phyloP scores from a whole-genome alignment of 2,329 filamentous ascomycete genomes.

The Hypoxylon sp. region DNA sequence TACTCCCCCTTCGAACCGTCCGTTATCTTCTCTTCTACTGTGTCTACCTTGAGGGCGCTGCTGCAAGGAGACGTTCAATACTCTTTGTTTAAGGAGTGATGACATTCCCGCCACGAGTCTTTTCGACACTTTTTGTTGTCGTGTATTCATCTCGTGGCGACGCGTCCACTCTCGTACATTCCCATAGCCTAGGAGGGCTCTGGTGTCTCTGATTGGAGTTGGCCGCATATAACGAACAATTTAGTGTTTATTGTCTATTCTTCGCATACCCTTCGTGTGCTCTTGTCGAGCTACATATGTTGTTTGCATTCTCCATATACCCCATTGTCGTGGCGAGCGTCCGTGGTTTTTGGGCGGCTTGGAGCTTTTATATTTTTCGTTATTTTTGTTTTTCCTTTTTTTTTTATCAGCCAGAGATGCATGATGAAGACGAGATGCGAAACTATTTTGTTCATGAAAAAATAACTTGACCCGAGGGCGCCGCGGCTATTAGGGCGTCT shows the following conservation, averaged over 20 bases:
- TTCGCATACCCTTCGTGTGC: constrained; percentile 23
- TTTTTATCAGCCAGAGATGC: constrained; percentile 10
- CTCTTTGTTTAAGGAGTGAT: neutral
- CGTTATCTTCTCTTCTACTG: constrained; percentile 3
- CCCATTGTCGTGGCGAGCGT: constrained; percentile 21
- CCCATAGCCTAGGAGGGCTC: constrained; percentile 23
- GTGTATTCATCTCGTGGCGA: constrained; percentile 6
- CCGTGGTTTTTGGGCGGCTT: constrained; percentile 16
- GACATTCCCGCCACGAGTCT: neutral
- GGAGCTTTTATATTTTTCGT: too few relatives aligned
- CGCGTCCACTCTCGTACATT: constrained; percentile 31
- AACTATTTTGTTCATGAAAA: constrained; percentile 24
- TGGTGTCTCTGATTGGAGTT: constrained; percentile 12
- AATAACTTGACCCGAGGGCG: constrained; percentile 19
- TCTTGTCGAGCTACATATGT: constrained; percentile 15
- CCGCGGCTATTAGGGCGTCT: constrained; percentile 23
- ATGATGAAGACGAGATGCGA: constrained; percentile 34
- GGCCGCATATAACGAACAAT: constrained; percentile 38
- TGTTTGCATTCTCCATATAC: constrained; percentile 35
- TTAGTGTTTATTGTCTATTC: constrained; percentile 45
- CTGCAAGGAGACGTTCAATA: neutral
- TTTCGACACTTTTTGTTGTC: constrained; percentile 17
- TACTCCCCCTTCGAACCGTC: constrained; percentile 2
- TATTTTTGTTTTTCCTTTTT: too few relatives aligned
- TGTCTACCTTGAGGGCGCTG: constrained; percentile 22